Evolutionary conservation across 208 protist genomes (phyloP).

Genomic region (Trypanosomatidae sp.): DNA sequence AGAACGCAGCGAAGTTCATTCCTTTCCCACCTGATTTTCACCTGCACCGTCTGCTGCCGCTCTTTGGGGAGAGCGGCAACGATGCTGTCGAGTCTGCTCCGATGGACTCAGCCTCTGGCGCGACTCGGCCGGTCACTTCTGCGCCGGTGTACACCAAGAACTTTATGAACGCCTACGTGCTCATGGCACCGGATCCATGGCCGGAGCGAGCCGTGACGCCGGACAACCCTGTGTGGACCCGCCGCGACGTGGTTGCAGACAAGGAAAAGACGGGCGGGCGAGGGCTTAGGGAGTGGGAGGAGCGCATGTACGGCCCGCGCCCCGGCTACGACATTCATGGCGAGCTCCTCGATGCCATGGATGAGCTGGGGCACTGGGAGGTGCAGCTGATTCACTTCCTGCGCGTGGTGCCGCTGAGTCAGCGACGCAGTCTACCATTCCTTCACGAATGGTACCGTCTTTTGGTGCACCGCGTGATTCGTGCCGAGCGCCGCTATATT

Average conservation of each 20-base stretch:
- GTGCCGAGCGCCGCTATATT: constrained; percentile 76
- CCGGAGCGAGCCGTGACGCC: constrained; percentile 71
- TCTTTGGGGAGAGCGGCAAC: constrained; percentile 14
- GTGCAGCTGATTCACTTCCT: constrained; percentile 61
- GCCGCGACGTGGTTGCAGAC: constrained; percentile 42
- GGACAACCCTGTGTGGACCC: constrained; percentile 79
- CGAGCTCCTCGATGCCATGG: constrained; percentile 79
- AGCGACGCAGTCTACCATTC: constrained; percentile 73
- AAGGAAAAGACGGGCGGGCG: constrained; percentile 38
- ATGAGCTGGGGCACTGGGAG: constrained; percentile 84
- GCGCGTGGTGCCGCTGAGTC: constrained; percentile 50
- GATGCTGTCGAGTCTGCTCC: not conserved
- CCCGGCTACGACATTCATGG: constrained; percentile 51
- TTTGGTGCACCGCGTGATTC: constrained; percentile 66
- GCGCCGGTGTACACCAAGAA: constrained; percentile 26
- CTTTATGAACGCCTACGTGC: constrained; percentile 30
- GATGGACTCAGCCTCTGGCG: constrained; percentile 1
- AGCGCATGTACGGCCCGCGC: constrained; percentile 56
- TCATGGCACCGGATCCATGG: constrained; percentile 69
- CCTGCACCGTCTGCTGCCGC: constrained; percentile 61
- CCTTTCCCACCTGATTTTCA: constrained; percentile 75
- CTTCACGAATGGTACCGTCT: constrained; percentile 78
- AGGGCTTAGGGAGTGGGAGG: constrained; percentile 42
- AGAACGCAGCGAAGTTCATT: constrained; percentile 63
- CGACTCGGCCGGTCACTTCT: not conserved